Evolutionary conservation across 2,329 filamentous ascomycete genomes (phyloP).

Genomic region (Sporothrix sp.): DNA sequence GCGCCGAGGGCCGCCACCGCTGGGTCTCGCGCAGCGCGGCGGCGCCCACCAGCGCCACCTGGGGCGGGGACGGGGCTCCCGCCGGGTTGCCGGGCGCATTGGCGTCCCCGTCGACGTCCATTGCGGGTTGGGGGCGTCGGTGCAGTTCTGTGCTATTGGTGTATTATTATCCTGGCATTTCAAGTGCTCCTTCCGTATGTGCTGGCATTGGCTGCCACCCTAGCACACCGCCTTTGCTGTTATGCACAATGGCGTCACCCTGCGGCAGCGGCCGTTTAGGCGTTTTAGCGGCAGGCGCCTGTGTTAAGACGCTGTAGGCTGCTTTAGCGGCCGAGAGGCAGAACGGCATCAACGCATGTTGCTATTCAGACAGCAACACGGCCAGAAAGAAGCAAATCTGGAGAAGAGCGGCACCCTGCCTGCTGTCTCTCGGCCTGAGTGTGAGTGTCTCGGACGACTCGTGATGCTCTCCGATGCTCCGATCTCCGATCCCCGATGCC

Average conservation of each 20-base stretch:
- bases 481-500: too few relatives aligned
- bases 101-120: background rate
- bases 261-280: slow-evolving; percentile 1
- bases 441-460: too few relatives aligned
- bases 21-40: slow-evolving; percentile 3
- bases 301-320: too few relatives aligned
- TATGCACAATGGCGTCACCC: slow-evolving; percentile 15
- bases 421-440: too few relatives aligned
- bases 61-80: background rate
- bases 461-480: too few relatives aligned
- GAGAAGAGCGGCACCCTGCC: background rate
- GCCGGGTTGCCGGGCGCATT: too few relatives aligned
- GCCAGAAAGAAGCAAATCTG: background rate
- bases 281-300: background rate
- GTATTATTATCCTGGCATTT: too few relatives aligned
- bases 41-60: slow-evolving; percentile 10
- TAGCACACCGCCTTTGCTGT: slow-evolving; percentile 4
- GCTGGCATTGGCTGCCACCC: too few relatives aligned
- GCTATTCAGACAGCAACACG: background rate
- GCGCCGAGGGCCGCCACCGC: background rate
- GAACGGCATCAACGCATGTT: background rate
- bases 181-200: too few relatives aligned
- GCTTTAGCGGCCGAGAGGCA: too few relatives aligned
- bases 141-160: too few relatives aligned
- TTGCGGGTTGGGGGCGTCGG: background rate